Base-by-base conservation (phyloP, 1,284 basidiomycete genomes). In the Boletus sp. region DNA sequence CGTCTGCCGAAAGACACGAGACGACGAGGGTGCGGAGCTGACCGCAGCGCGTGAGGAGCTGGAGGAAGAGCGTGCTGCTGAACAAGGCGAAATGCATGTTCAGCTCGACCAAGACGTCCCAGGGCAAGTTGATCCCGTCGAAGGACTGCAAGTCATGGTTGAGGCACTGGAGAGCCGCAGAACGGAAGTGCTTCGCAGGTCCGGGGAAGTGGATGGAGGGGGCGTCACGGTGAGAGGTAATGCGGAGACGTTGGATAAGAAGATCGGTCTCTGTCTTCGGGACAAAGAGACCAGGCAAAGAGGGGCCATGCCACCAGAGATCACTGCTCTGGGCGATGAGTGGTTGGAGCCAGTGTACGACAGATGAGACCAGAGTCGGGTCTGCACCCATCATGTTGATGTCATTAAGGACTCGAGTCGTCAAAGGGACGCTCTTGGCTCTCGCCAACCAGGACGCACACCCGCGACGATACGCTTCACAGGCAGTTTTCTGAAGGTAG, bases 301-400 rank as follows among this genome's bases (percentile, higher is more conserved):
- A 58, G 12, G 62, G 58, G 1, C 66, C 66, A n/a, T 68, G 55
- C 65, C 65, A 67, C 65, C 66, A 65, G 17, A 65, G 49, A 37
- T 68, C 61, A 5, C 33, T 32, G 22, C 55, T 63, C 8, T 45
- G 57, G 16, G 32, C 8, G 32, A 65, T 39, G 34, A 65, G 33
- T 1, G 50, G 59, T 8, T 39, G 51, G n/a, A 65, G 53, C 64
- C 65, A 67, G 22, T 29, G 43, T 12, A 51, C 40, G 3, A 50
- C 27, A 17, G 49, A 46, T 4, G 52, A 42, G 13, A 51, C 16
- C 5, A 41, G 27, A 2, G 44, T 14, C 1, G 34, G 25, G 22
- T 58, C 51, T 3, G 46, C 35, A 19, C 19, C 35, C 5, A 48
- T 25, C 34, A 49, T 36, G 32, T 51, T 47, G 9, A 56, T 41